Conservation (phyloP, 1,284 basidiomycete genomes). For the Baeospora myosura region DNA sequence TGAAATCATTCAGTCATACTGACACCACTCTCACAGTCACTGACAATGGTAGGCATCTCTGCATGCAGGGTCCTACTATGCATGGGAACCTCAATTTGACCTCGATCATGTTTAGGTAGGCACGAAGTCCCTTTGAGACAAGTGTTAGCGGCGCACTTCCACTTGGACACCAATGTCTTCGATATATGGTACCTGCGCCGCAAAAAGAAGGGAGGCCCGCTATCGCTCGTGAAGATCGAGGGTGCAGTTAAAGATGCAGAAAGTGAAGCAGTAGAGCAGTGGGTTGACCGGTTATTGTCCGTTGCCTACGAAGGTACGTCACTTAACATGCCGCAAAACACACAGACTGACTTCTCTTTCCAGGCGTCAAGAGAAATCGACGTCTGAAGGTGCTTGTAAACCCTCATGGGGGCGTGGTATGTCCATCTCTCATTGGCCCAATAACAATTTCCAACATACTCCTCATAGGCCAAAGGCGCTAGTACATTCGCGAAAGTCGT, state of each 20-base stretch:
- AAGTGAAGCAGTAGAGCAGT: not conserved
- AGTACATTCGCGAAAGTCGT: conserved; percentile 60
- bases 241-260: conserved; percentile 1
- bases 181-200: conserved; percentile 43
- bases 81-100: no score
- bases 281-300: conserved; percentile 1
- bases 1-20: no score
- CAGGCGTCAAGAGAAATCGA: conserved; percentile 43
- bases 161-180: conserved; percentile 26
- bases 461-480: conserved; percentile 59
- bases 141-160: conserved; percentile 42
- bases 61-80: no score
- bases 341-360: conserved; percentile 5
- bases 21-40: no score
- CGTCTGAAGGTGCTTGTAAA: conserved; percentile 77
- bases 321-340: conserved; percentile 2
- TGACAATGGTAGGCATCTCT: no score
- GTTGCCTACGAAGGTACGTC: conserved; percentile 10
- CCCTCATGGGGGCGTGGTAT: conserved; percentile 73
- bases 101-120: no score
- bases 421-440: conserved; percentile 15
- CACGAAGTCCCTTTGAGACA: conserved; percentile 37
- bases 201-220: conserved; percentile 26
- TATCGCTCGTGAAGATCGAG: not conserved
- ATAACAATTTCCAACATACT: not conserved